A percentile compares a stretch with the other conserved stretches of the same genome.
Conservation (phyloP, 345 rosid genomes). For the Hirschfeldia incana region DNA sequence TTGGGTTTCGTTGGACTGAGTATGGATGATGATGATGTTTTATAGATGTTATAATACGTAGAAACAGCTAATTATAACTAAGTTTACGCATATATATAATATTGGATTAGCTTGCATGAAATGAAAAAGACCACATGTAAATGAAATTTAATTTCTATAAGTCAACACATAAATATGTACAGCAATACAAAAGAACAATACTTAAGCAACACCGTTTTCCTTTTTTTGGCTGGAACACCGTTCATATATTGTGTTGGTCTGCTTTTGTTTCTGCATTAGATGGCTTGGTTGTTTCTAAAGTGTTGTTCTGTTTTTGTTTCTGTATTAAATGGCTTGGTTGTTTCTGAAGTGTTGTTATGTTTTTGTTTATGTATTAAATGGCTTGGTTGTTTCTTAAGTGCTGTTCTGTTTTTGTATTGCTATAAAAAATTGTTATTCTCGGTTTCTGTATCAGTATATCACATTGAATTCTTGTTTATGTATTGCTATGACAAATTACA, state of each 20-base stretch:
- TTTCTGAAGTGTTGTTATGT: too few species aligned
- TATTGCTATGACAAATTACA: background rate
- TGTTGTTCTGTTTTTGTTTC: too few species aligned
- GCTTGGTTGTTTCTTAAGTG: too few species aligned
- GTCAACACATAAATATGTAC: background rate
- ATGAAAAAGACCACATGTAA: background rate
- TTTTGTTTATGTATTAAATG: too few species aligned
- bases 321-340: too few species aligned
- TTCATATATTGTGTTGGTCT: too few species aligned
- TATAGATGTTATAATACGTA: conserved; percentile 6
- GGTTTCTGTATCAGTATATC: background rate
- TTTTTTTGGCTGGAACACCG: too few species aligned
- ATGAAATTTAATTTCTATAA: background rate
- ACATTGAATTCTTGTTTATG: background rate
- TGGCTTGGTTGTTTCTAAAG: too few species aligned
- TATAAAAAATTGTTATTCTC: background rate
- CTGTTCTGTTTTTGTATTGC: background rate
- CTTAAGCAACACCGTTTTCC: too few species aligned
- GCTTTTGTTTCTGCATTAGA: too few species aligned
- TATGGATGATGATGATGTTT: conserved; percentile 8
- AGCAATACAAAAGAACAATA: too few species aligned
- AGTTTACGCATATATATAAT: conserved; percentile 3
- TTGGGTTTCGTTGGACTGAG: background rate
- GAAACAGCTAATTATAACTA: conserved; percentile 29
- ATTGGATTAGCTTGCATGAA: conserved; percentile 7